Percentiles rank a stretch among this genome's conserved stretches.
These are phyloP conservation scores for Talaromyces thailandensis DNA, from an alignment of 495 filamentous ascomycete genomes.

Conservation along the genomic window DNA sequence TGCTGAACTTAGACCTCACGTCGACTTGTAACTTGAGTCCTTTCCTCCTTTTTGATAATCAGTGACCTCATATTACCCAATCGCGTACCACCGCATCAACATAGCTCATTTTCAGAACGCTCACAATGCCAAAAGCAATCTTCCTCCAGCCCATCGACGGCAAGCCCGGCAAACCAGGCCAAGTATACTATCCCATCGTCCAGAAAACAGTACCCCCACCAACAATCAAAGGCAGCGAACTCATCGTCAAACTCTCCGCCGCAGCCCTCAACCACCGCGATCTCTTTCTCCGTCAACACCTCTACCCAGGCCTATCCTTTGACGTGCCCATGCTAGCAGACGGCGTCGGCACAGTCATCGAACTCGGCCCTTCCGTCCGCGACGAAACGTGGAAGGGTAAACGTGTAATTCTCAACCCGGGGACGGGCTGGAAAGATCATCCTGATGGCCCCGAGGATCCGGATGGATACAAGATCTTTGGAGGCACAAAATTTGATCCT, in stretches of 20 bases:
- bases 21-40: not conserved
- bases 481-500: constrained; percentile 52
- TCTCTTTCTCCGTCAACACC: constrained; percentile 81
- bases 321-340: constrained; percentile 68
- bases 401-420: constrained; percentile 66
- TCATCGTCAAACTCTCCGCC: constrained; percentile 62
- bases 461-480: constrained; percentile 57
- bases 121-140: constrained; percentile 47
- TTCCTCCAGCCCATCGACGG: constrained; percentile 42
- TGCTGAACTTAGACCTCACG: not conserved
- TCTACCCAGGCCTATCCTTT: constrained; percentile 80
- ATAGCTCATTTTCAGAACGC: not conserved
- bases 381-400: constrained; percentile 47
- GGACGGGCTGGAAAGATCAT: constrained; percentile 61
- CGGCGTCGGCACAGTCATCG: constrained; percentile 63
- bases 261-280: constrained; percentile 88
- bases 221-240: constrained; percentile 49
- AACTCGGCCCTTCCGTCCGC: constrained; percentile 44
- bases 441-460: constrained; percentile 64
- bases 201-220: constrained; percentile 49
- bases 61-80: not conserved
- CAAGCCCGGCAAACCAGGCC: constrained; percentile 67
- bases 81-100: not conserved
- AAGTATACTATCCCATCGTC: constrained; percentile 69
- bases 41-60: not conserved